phyloP scores from a whole-genome alignment of 2,329 filamentous ascomycete genomes.

The Calycina herbarum region DNA sequence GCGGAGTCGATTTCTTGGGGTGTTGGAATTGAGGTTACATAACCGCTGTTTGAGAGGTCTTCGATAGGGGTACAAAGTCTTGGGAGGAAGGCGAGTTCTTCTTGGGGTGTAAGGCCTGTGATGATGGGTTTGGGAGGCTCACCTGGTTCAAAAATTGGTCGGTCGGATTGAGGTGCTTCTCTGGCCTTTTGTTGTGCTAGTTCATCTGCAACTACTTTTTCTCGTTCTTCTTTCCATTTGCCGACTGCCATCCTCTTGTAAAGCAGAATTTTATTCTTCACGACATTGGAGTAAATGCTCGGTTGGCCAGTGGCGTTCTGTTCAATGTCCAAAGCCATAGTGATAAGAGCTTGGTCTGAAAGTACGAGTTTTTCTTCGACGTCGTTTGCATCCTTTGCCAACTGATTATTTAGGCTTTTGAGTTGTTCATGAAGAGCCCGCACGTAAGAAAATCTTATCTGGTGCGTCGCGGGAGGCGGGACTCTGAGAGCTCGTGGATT shows the following conservation, averaged over 20 bases:
- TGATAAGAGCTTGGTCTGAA: constrained; percentile 66
- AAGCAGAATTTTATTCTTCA: constrained; percentile 76
- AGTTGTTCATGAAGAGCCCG: constrained; percentile 66
- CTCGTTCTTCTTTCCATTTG: constrained; percentile 69
- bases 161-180: constrained; percentile 37
- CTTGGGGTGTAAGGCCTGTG: constrained; percentile 65
- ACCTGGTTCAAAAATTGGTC: constrained; percentile 35
- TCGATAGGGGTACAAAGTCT: constrained; percentile 64
- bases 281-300: constrained; percentile 75
- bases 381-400: constrained; percentile 52
- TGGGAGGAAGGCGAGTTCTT: constrained; percentile 68
- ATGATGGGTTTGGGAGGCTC: constrained; percentile 54
- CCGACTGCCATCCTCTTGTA: constrained; percentile 73
- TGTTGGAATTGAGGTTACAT: constrained; percentile 69
- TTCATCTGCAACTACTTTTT: constrained; percentile 42
- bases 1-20: constrained; percentile 66
- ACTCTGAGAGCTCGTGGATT: constrained; percentile 66
- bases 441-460: constrained; percentile 57
- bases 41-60: constrained; percentile 68
- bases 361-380: constrained; percentile 57
- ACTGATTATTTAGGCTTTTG: constrained; percentile 63
- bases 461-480: constrained; percentile 56
- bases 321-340: constrained; percentile 73
- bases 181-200: constrained; percentile 31
- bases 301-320: constrained; percentile 70